Evolutionary conservation across 768 basidiomycete genomes (phyloP).

Genomic region (Cystobasidium ongulense): DNA sequence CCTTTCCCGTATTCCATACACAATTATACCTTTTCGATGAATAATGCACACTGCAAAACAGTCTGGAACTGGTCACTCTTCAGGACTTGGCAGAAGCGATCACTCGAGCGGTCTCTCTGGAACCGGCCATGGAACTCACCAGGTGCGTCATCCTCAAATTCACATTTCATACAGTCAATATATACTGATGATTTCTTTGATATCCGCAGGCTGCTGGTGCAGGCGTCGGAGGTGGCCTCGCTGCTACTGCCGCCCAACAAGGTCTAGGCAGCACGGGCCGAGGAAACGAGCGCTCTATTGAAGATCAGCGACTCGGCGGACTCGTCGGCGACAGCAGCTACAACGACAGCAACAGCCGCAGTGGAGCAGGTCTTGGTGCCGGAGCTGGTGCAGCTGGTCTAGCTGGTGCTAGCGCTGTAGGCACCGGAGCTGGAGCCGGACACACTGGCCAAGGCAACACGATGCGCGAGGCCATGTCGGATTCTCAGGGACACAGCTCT

Average conservation of each 20-base stretch:
- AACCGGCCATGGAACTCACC: not conserved
- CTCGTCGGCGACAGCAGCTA: not conserved
- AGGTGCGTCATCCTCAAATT: not conserved
- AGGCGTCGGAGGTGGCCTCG: conserved; percentile 13
- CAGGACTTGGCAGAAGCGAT: not conserved
- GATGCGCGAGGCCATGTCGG: not conserved
- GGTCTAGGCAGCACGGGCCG: not conserved
- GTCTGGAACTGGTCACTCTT: too few species aligned
- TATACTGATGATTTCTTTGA: too few species aligned
- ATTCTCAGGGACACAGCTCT: not conserved
- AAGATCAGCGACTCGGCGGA: not conserved
- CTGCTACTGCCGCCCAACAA: not conserved
- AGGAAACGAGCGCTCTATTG: not conserved
- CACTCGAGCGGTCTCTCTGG: not conserved
- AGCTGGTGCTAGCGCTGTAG: conserved; percentile 5
- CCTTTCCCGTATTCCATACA: too few species aligned
- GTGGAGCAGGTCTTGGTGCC: conserved; percentile 3
- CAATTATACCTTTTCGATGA: too few species aligned
- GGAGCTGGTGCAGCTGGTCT: conserved; percentile 9
- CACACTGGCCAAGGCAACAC: not conserved
- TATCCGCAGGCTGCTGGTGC: not conserved
- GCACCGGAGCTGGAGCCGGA: not conserved
- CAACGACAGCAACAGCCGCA: conserved; percentile 4
- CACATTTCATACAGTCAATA: not conserved
- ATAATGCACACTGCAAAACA: too few species aligned